Base-by-base conservation (phyloP, 495 filamentous ascomycete species). In the Penicillium simplicissimum region DNA sequence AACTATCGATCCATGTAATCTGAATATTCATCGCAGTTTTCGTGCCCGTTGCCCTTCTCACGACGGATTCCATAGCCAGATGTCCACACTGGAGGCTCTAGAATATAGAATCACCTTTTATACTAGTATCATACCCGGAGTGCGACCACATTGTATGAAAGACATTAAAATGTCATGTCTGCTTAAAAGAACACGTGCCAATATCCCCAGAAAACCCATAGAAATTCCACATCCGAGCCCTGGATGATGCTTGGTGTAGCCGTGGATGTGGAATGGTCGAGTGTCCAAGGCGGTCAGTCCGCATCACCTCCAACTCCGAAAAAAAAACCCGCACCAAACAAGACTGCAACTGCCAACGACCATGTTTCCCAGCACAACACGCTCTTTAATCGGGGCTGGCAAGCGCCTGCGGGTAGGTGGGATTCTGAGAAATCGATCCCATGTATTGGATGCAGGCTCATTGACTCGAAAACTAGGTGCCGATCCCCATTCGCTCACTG, bases 341-440 rank as follows among this genome's bases (percentile, higher is more conserved):
- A 19, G 51, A 25, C 45, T 31, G 25, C 47, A 35, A 63, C 38
- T 37, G 19, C 40, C 52, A 59, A 51, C 55, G 35, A 63, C 61
- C 52, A 74, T 74, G 71, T 72, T 71, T 40, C 43, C 65, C 56
- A 66, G 53, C 58, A 55, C 65, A 60, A 64, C 66, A 9, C 71
- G 69, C 64, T 71, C 69, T 54, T 57, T 69, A 14, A 14, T 72
- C 11, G 66, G 67, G 51, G 67, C 55, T 51, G 51, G 62, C 47
- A 67, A 62, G 52, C 60, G 40, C 37, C 45, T 69, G 3, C 48
- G 61, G 66, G 71, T 74, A 67, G 23, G 55, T 54, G n/a, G 21
- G 25, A 17, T 3, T 10, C 34, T 14, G 4, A 2, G 11, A 23
- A 6, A 23, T 38, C 8, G 7, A 55, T 42, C 1, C 33, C 10